phyloP scores from a whole-genome alignment of 192 early-diverging fungal genomes.

The Dispira simplex region DNA sequence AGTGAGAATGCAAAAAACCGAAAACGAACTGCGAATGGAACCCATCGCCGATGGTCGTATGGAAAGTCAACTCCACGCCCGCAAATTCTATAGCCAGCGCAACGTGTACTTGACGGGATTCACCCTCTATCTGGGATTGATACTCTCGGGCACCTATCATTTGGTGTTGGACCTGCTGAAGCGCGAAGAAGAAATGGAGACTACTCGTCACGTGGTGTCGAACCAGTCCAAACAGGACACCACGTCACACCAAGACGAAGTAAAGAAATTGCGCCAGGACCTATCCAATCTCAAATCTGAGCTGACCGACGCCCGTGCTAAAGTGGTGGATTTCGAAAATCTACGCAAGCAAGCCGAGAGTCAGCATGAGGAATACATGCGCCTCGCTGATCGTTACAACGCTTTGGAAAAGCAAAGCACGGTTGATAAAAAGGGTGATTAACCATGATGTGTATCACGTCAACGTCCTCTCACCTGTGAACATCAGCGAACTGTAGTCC shows the following conservation, averaged over 20 bases:
- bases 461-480: too few species aligned
- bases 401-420: background rate
- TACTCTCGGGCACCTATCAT: constrained; percentile 26
- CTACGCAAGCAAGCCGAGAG: constrained; percentile 32
- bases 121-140: constrained; percentile 34
- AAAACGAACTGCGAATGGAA: constrained; percentile 15
- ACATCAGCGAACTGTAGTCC: too few species aligned
- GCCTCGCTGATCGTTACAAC: constrained; percentile 24
- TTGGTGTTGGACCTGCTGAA: constrained; percentile 24
- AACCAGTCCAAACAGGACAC: constrained; percentile 8
- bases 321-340: constrained; percentile 22
- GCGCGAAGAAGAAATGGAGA: constrained; percentile 7
- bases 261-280: constrained; percentile 15
- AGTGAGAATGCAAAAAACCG: constrained; percentile 22
- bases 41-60: constrained; percentile 26
- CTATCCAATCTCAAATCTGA: constrained; percentile 24
- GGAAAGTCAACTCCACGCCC: constrained; percentile 27
- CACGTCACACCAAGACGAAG: constrained; percentile 13
- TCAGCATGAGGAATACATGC: constrained; percentile 30
- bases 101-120: constrained; percentile 36
- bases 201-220: background rate
- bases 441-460: too few species aligned
- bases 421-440: too few species aligned
- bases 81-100: constrained; percentile 36
- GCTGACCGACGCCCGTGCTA: constrained; percentile 15